Base-by-base conservation (phyloP, 78 protist species). In the Dictyostelium brefeldianum region DNA sequence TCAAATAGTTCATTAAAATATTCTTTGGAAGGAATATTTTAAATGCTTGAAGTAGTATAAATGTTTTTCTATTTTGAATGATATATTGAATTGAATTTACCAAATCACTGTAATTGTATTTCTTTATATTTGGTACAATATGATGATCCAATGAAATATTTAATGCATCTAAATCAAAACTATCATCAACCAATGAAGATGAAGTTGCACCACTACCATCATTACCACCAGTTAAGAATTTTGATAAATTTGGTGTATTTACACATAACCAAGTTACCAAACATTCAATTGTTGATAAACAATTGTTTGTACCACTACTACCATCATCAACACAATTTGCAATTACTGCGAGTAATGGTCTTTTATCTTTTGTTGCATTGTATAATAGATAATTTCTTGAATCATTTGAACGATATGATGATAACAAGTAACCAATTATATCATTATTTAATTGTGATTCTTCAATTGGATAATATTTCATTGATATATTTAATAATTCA, bases 211-310 rank as follows among this genome's bases (percentile, higher is more conserved):
- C 43, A 5, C 25, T 17, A 20, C 27, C n/a, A n/a, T 11, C 50
- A 50, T 46, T 47, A 15, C 29, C 15, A 47, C 36, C 75, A 59
- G 59, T 25, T 9, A 84, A n/a, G 51, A 51, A 78, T 10, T 54
- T 48, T 12, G 73, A 43, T 3, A 84, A 51, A 18, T 77, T 54
- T 12, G 73, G 46, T 8, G 69, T 59, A 5, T 15, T 22, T 10
- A 84, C 92, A 74, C 71, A 57, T 59, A 87, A 64, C 93, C 93
- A 87, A 15, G 84, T 87, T 3, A 87, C 78, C 14, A 87, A 57
- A 50, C 93, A 87, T 47, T 53, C 85, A 50, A 59, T 87, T 5
- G 93, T 87, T 22, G 59, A 46, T 9, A 22, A 4, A 73, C 46
- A 20, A 20, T 47, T 73, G 18, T 59, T 71, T 18, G 27, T 31